These are phyloP conservation scores for Metschnikowia peoriensis DNA, from an alignment of 805 yeast species.

Conservation along the genomic window DNA sequence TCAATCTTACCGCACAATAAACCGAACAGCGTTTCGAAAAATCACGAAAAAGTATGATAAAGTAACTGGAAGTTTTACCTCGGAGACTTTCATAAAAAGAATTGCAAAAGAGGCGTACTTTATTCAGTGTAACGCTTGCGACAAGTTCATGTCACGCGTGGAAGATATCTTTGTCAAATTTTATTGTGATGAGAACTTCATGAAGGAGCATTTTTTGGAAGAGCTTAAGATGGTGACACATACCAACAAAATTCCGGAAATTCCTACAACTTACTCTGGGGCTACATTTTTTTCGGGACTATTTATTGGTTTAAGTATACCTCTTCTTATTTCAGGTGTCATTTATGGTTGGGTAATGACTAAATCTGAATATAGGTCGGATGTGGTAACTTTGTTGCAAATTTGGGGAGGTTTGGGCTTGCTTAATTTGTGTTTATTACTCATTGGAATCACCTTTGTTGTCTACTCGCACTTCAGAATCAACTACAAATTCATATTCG, in stretches of 20 bases:
- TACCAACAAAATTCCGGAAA: constrained; percentile 31
- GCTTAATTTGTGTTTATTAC: constrained; percentile 52
- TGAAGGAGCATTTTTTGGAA: constrained; percentile 70
- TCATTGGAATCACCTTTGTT: constrained; percentile 67
- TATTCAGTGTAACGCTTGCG: constrained; percentile 61
- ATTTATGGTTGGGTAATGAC: constrained; percentile 46
- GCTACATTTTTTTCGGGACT: constrained; percentile 64
- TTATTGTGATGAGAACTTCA: constrained; percentile 50
- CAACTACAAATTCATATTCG: constrained; percentile 90
- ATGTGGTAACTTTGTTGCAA: constrained; percentile 66
- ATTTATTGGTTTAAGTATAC: constrained; percentile 65
- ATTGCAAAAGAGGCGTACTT: constrained; percentile 54
- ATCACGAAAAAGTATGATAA: constrained; percentile 91
- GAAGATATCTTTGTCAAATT: constrained; percentile 66
- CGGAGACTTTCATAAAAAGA: constrained; percentile 52
- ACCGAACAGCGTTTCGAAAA: constrained; percentile 86
- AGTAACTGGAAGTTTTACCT: constrained; percentile 45
- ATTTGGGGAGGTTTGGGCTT: constrained; percentile 91
- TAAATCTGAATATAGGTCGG: constrained; percentile 41
- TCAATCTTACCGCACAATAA: constrained; percentile 68
- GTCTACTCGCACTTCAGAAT: constrained; percentile 75
- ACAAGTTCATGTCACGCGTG: constrained; percentile 57
- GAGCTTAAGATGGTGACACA: constrained; percentile 50
- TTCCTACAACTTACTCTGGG: constrained; percentile 33
- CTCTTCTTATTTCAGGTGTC: constrained; percentile 62